phyloP scores from a whole-genome alignment of 2,329 filamentous ascomycete species.

The Nothophaeocryptopus gaeumannii region DNA sequence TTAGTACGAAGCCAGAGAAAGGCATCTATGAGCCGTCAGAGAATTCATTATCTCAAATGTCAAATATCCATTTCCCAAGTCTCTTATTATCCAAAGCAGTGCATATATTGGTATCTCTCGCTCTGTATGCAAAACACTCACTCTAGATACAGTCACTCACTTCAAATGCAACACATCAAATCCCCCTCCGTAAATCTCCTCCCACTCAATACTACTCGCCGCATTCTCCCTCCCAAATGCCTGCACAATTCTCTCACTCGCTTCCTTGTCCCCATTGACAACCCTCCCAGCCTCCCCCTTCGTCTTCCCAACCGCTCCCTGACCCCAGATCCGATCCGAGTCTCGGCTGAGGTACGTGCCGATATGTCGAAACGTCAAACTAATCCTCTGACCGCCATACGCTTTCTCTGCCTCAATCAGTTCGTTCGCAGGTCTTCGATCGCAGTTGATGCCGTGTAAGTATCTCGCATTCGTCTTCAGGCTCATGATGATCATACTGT shows the following conservation, averaged over 20 bases:
- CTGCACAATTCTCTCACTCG: slow-evolving; percentile 66
- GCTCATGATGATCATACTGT: slow-evolving; percentile 82
- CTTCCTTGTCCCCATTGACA: slow-evolving; percentile 64
- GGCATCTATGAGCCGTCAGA: no score
- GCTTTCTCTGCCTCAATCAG: slow-evolving; percentile 69
- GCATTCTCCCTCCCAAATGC: slow-evolving; percentile 88
- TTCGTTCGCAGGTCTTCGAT: slow-evolving; percentile 69
- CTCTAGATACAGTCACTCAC: slow-evolving; percentile 1
- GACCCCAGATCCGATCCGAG: slow-evolving; percentile 78
- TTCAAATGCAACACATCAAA: slow-evolving; percentile 75
- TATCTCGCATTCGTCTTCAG: slow-evolving; percentile 77
- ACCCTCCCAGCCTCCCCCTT: slow-evolving; percentile 60
- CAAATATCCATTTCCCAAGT: no score
- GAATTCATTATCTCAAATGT: no score
- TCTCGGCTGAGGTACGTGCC: slow-evolving; percentile 73
- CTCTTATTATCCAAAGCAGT: no score
- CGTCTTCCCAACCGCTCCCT: slow-evolving; percentile 73
- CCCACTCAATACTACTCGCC: slow-evolving; percentile 67
- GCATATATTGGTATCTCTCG: no score
- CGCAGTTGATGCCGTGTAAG: slow-evolving; percentile 87
- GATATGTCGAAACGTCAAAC: slow-evolving; percentile 85
- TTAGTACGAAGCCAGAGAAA: no score
- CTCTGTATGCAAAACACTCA: no score
- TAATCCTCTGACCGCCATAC: slow-evolving; percentile 75
- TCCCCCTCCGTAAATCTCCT: slow-evolving; percentile 69